A percentile compares a stretch with the other conserved stretches of the same genome.
Conservation (phyloP, 2,329 filamentous ascomycete species). For the Bimuria novae-zelandiae region DNA sequence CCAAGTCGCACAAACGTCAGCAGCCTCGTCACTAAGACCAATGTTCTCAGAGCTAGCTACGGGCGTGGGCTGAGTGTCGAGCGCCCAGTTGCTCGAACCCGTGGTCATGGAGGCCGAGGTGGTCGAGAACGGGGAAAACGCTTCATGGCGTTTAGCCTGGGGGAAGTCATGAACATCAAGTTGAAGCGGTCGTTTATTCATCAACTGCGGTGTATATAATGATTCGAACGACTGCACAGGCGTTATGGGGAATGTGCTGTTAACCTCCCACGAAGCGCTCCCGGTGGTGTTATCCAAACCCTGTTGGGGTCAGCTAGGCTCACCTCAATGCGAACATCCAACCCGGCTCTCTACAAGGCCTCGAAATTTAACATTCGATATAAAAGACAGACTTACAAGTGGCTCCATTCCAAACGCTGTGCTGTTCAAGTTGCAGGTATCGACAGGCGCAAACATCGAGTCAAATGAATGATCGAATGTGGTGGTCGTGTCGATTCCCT, state of each 20-base stretch:
- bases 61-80: conserved; percentile 28
- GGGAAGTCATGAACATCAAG: conserved; percentile 38
- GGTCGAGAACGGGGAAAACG: conserved; percentile 28
- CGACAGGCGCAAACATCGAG: conserved; percentile 9
- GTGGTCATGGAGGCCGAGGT: conserved; percentile 21
- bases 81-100: conserved; percentile 27
- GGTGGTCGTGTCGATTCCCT: conserved; percentile 39
- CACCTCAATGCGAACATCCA: neutral
- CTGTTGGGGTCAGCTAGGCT: conserved; percentile 8
- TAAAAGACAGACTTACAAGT: conserved; percentile 30
- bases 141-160: conserved; percentile 40
- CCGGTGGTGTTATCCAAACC: conserved; percentile 40
- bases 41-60: conserved; percentile 24
- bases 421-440: conserved; percentile 4
- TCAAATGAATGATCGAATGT: conserved; percentile 24
- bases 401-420: conserved; percentile 29
- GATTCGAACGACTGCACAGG: conserved; percentile 34
- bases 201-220: conserved; percentile 27
- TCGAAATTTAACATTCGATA: neutral
- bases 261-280: conserved; percentile 23
- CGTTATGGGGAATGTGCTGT: conserved; percentile 32
- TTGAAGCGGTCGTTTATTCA: conserved; percentile 39
- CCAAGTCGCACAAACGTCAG: conserved; percentile 45
- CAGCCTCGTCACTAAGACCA: conserved; percentile 42
- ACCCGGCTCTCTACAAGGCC: too few relatives aligned